phyloP scores from a whole-genome alignment of 345 rosid genomes.

The Atalantia buxifolia region DNA sequence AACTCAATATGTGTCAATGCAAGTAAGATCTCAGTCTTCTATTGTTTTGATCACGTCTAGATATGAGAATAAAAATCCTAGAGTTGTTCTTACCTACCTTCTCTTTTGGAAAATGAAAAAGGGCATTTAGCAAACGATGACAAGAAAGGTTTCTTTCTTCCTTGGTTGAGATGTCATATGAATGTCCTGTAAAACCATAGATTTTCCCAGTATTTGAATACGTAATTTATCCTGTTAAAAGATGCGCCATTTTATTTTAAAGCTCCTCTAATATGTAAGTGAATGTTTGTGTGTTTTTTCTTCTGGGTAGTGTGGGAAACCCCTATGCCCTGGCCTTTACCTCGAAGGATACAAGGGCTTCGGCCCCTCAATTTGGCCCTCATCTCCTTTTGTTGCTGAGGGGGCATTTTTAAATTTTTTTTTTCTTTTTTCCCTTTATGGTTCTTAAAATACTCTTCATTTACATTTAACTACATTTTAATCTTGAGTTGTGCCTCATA shows the following conservation, averaged over 20 bases:
- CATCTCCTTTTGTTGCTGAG: neutral
- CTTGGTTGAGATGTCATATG: neutral
- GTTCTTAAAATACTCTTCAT: neutral
- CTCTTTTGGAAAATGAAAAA: neutral
- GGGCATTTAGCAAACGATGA: neutral
- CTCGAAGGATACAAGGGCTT: neutral
- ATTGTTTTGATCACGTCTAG: neutral
- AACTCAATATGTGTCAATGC: neutral
- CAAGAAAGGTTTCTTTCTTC: neutral
- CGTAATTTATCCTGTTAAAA: neutral
- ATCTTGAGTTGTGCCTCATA: neutral
- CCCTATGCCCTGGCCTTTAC: no score
- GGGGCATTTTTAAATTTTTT: neutral
- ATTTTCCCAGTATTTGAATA: neutral
- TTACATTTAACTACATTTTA: neutral
- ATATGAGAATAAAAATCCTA: neutral
- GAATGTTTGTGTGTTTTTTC: neutral
- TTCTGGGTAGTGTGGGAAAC: neutral
- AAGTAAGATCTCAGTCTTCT: neutral
- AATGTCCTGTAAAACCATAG: neutral
- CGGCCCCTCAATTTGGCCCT: neutral
- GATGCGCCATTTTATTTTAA: neutral
- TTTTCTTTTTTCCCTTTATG: neutral
- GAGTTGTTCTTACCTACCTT: neutral
- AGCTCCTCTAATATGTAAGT: neutral